A percentile compares a stretch with the other conserved stretches of the same genome.
Evolutionary conservation across 164 flowering plant species (phyloP).

Genomic region (Saururus chinensis): DNA sequence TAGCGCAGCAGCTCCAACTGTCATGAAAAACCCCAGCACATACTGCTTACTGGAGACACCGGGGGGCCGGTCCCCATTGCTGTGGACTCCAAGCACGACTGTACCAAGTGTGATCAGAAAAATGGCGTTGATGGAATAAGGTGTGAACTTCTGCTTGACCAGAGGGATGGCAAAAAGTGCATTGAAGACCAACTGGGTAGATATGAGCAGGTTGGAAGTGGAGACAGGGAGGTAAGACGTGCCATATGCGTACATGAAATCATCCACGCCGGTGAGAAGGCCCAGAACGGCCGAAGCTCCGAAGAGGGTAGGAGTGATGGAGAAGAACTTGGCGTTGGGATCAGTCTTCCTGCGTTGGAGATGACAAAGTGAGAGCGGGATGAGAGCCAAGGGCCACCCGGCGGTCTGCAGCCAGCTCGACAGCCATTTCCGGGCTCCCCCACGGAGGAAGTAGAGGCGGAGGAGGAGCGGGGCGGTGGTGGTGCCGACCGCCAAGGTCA

Average conservation of each 20-base stretch:
- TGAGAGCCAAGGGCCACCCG: conserved; percentile 1
- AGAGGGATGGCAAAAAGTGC: conserved; percentile 7
- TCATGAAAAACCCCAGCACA: conserved; percentile 31
- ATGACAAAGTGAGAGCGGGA: conserved; percentile 5
- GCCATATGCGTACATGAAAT: conserved; percentile 13
- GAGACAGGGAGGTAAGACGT: conserved; percentile 8
- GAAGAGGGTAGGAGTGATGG: conserved; percentile 7
- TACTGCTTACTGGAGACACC: conserved; percentile 20
- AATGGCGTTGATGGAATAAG: conserved; percentile 37
- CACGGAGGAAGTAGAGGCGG: conserved; percentile 3
- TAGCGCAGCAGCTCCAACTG: conserved; percentile 34
- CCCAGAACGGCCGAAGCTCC: conserved; percentile 22
- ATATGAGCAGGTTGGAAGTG: conserved; percentile 12
- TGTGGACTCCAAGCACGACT: conserved; percentile 31
- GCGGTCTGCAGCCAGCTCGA: conserved; percentile 4
- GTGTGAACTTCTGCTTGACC: conserved; percentile 31
- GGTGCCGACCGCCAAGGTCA: conserved; percentile 1
- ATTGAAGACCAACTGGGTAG: conserved; percentile 12
- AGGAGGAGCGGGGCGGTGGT: not conserved
- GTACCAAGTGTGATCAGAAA: conserved; percentile 36
- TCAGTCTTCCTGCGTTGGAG: conserved; percentile 2
- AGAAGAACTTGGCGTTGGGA: not conserved
- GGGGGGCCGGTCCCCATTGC: conserved; percentile 25
- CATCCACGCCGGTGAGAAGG: conserved; percentile 7
- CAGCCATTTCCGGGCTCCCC: conserved; percentile 1